Base-by-base conservation (phyloP, 805 yeast genomes). In the Lachancea kluyveri region DNA sequence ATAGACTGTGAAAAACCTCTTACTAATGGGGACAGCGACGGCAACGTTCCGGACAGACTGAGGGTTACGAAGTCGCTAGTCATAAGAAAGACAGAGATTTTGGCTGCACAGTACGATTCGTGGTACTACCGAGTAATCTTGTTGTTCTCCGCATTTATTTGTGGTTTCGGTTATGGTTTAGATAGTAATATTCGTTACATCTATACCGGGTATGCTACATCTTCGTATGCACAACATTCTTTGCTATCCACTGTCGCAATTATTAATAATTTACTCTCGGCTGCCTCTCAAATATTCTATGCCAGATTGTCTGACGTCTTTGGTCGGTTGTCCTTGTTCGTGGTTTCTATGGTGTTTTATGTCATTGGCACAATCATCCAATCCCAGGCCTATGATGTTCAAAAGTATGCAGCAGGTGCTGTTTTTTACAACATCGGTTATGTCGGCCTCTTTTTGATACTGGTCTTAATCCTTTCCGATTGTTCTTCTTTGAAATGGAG, bases 401-500 rank as follows among this genome's bases (percentile, higher is more conserved):
- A 69, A 33, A 57, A 69, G 25, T 74, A 63, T 40, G 74, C 76
- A 16, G 80, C 70, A 16, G 80, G 80, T 47, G 62, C 77, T 0
- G 68, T 73, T 19, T 52, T 64, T 22, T 64, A 61, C 35, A 56
- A 57, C 35, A 40, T 55, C 33, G 79, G 92, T n/a, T 79, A 74
- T 52, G 71, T 79, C 17, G 86, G 88, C 39, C 65, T 75, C 15
- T 60, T 74, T 20, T 60, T 81, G 33, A 54, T 77, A 28, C 51
- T 79, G 24, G 68, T 76, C 43, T 58, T 80, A 21, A 62, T 79
- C 26, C 52, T 74, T 37, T 76, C 84, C 2, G 92, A 81, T 55
- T 65, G 74, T 49, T 77, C 88, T 7, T 64, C 68, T 40, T 64
- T 80, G 46, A 77, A 74, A 52, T 78, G 86, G 80, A 74, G 90